Conservation (phyloP, 768 basidiomycete species). For the Tricholoma flavovirens region DNA sequence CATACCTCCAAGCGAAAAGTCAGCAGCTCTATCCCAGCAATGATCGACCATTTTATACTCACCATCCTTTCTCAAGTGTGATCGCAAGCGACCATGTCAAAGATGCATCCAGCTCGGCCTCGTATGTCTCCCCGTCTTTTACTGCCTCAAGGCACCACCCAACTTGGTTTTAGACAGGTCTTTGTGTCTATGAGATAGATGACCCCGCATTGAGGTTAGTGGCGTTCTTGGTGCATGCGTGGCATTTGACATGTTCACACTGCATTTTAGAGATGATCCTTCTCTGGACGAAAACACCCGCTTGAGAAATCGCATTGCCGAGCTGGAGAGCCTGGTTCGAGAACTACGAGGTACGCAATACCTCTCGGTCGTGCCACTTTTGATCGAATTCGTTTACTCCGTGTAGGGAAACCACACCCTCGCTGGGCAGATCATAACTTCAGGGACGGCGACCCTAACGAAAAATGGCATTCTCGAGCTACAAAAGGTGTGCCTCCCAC, state of each 20-base stretch:
- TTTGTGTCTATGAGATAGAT: slow-evolving; percentile 93
- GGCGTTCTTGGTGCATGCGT: slow-evolving; percentile 10
- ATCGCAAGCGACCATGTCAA: slow-evolving; percentile 87
- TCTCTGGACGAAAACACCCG: slow-evolving; percentile 83
- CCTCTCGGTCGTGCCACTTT: slow-evolving; percentile 1
- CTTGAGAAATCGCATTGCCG: slow-evolving; percentile 82
- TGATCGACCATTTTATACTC: slow-evolving; percentile 8
- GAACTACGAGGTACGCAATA: slow-evolving; percentile 65
- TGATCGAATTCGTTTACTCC: slow-evolving; percentile 9
- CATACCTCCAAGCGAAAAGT: slow-evolving; percentile 95
- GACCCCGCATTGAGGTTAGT: slow-evolving; percentile 72
- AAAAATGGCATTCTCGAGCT: slow-evolving; percentile 84
- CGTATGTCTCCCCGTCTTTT: slow-evolving; percentile 33
- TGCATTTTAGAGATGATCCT: slow-evolving; percentile 66
- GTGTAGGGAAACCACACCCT: slow-evolving; percentile 76
- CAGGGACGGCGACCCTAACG: slow-evolving; percentile 73
- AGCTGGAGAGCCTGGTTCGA: slow-evolving; percentile 87
- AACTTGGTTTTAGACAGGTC: slow-evolving; percentile 59
- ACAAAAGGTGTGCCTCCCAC: slow-evolving; percentile 54
- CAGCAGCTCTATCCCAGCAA: slow-evolving; percentile 15
- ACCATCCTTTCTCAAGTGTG: slow-evolving; percentile 51
- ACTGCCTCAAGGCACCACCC: background rate
- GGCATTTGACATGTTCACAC: background rate
- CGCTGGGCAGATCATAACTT: slow-evolving; percentile 80
- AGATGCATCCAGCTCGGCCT: slow-evolving; percentile 86